Percentiles rank a stretch among this genome's conserved stretches.
Conservation (phyloP, 768 basidiomycete species). For the Amanita fuliginea region DNA sequence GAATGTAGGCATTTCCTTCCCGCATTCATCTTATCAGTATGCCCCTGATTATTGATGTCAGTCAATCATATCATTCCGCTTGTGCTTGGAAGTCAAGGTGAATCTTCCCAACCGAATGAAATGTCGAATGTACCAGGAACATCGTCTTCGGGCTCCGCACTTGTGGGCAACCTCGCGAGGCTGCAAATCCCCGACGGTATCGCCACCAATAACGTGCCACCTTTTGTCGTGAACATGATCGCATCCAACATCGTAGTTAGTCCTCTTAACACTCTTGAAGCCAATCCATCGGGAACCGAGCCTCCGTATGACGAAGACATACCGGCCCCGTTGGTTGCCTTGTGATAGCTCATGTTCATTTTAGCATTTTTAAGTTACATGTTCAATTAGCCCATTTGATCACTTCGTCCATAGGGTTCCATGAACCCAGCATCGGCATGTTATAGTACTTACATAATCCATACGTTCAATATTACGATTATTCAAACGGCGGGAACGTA, state of each 20-base stretch:
- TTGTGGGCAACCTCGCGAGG: background rate
- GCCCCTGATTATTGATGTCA: slow-evolving; percentile 9
- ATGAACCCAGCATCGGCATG: slow-evolving; percentile 4
- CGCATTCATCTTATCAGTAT: slow-evolving; percentile 2
- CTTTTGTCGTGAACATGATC: slow-evolving; percentile 1
- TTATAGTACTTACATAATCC: slow-evolving; percentile 3
- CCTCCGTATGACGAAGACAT: background rate
- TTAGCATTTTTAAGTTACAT: background rate
- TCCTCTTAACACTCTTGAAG: background rate
- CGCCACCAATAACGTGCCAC: background rate
- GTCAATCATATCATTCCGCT: slow-evolving; percentile 32
- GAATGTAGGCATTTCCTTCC: slow-evolving; percentile 45
- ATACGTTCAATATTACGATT: background rate
- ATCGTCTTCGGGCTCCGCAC: background rate
- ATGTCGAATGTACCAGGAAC: background rate
- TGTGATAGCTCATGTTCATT: background rate
- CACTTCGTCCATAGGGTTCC: background rate
- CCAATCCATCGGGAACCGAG: background rate
- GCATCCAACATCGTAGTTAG: background rate
- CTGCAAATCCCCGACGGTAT: background rate
- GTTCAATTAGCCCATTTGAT: background rate
- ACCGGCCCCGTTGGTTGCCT: background rate
- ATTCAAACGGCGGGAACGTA: background rate
- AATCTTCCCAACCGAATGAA: background rate
- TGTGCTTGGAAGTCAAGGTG: background rate